Base-by-base conservation (phyloP, 768 basidiomycete genomes). In the Megacollybia marginata region DNA sequence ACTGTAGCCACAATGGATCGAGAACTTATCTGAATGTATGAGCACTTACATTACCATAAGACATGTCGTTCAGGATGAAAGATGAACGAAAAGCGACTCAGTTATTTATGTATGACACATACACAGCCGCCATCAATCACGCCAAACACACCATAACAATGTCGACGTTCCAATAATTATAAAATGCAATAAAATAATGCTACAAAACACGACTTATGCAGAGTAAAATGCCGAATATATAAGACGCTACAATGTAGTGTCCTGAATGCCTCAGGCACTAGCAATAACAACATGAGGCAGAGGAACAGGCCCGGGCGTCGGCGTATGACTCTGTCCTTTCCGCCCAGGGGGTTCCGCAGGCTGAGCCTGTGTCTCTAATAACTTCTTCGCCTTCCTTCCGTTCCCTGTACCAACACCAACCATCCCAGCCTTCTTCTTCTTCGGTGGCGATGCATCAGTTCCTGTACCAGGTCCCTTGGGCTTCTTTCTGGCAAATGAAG, bases 401-500 rank as follows among this genome's bases (percentile, higher is more conserved):
- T 70, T 72, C 42, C 72, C 73, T 31, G 67, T 62, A 33, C 73
- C 75, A 36, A 71, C 67, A 8, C 69, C 72, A 44, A 55, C 62
- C 59, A 52, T 63, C 31, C 61, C 65, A 48, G 68, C 70, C 64
- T 74, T 75, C 70, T 75, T 76, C 65, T 74, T 76, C 63, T 73
- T 72, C 46, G 58, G 49, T 13, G 63, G 52, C 19, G 55, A 45
- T 33, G 61, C 35, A n/a, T 56, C 47, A 33, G 33, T 19, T 16
- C n/a, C 38, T 5, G 47, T 15, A 33, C 49, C 58, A 44, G 48
- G 47, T 53, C 53, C 46, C 54, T 65, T 57, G 8, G 59, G 59
- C 60, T 79, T 81, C 75, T 88, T 90, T 77, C 89, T 91, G 62
- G 77, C 65, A 10, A 69, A 50, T 1, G 68, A 69, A 2, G 72